Conservation (phyloP, 2,329 filamentous ascomycete species). For the Waltergamsia citrina region DNA sequence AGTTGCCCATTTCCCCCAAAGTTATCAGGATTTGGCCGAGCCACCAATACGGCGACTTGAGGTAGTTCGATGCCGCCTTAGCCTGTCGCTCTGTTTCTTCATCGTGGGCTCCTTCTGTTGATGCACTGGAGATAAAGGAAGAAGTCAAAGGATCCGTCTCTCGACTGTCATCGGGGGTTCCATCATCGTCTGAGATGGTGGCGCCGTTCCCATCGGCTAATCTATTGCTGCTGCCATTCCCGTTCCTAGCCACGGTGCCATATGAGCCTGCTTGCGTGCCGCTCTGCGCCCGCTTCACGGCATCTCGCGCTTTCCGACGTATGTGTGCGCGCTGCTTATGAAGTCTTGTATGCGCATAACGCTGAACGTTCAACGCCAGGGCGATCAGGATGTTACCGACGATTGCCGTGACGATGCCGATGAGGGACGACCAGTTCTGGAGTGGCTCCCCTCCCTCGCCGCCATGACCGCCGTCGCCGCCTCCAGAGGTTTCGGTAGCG, state of each 20-base stretch:
- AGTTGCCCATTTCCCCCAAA: slow-evolving; percentile 89
- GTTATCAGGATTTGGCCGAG: slow-evolving; percentile 86
- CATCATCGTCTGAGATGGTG: slow-evolving; percentile 4
- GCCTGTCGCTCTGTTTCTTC: slow-evolving; percentile 17
- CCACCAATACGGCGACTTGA: slow-evolving; percentile 96
- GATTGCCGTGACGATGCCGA: slow-evolving; percentile 90
- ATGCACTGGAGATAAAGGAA: slow-evolving; percentile 33
- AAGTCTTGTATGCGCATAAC: slow-evolving; percentile 86
- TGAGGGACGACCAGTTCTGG: slow-evolving; percentile 80
- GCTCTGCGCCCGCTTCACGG: slow-evolving; percentile 34
- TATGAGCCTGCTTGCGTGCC: slow-evolving; percentile 17
- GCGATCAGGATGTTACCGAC: slow-evolving; percentile 90
- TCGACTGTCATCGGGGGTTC: slow-evolving; percentile 9
- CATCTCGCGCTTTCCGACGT: slow-evolving; percentile 42
- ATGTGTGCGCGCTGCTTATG: slow-evolving; percentile 57
- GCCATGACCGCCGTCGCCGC: not conserved
- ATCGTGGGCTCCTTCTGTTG: slow-evolving; percentile 15
- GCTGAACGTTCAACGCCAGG: slow-evolving; percentile 89
- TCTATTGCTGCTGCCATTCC: slow-evolving; percentile 12
- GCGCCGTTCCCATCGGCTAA: slow-evolving; percentile 19
- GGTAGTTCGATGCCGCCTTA: slow-evolving; percentile 57
- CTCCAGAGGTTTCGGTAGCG: too few species aligned
- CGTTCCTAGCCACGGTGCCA: slow-evolving; percentile 18
- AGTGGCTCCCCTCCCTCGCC: slow-evolving; percentile 28
- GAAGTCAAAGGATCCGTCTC: slow-evolving; percentile 43